Conservation (phyloP, 1,139 yeast species). For the Candida labiduridarum region DNA sequence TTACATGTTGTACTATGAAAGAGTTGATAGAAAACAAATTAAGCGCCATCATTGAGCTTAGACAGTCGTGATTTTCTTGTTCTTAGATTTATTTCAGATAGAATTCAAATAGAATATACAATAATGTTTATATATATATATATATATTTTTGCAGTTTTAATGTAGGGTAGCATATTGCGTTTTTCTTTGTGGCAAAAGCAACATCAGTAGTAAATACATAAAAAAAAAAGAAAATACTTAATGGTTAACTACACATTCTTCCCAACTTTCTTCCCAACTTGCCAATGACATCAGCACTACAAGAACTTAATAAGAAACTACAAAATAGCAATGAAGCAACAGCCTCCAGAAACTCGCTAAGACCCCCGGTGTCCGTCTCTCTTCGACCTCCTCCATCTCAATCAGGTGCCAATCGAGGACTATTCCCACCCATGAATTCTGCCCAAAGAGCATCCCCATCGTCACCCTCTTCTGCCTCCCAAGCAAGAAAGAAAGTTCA, state of each 20-base stretch:
- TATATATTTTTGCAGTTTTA: no score
- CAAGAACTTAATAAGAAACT: constrained; percentile 12
- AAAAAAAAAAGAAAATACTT: background rate
- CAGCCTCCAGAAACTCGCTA: constrained; percentile 7
- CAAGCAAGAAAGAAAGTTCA: constrained; percentile 54
- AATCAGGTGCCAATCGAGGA: constrained; percentile 9
- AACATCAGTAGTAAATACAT: background rate
- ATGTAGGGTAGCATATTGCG: no score
- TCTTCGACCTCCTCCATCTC: constrained; percentile 7
- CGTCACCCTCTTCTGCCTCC: constrained; percentile 7
- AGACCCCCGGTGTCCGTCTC: constrained; percentile 2
- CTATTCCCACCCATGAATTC: constrained; percentile 45
- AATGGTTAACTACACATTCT: background rate
- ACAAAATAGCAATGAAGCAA: constrained; percentile 6
- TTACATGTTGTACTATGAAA: constrained; percentile 81
- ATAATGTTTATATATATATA: no score
- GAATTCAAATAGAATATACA: background rate
- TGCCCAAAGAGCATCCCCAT: constrained; percentile 34
- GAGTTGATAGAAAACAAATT: constrained; percentile 38
- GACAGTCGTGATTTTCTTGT: background rate
- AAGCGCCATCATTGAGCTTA: constrained; percentile 11
- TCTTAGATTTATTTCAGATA: background rate
- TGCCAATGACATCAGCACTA: constrained; percentile 11
- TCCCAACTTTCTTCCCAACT: background rate
- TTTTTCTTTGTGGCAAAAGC: no score